Base-by-base conservation (phyloP, 2,329 filamentous ascomycete species). In the Neospermospora avenae region DNA sequence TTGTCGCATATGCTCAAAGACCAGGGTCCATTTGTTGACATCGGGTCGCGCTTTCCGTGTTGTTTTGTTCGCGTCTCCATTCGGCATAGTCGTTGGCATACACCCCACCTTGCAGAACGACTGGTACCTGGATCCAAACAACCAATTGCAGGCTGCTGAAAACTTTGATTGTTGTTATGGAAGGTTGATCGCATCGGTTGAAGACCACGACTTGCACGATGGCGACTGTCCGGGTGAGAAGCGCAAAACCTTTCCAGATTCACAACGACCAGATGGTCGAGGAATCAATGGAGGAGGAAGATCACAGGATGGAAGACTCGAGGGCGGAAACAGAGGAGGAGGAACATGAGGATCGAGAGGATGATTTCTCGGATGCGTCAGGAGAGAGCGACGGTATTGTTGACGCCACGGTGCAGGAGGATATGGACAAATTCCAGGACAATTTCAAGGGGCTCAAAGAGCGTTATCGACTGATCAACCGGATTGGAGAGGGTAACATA, bases 391-490 rank as follows among this genome's bases (percentile, higher is more conserved):
- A 90, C 54, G 80, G 82, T 25, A 75, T 78, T 14, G 80, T 91
- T 39, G 89, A 93, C 67, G 78, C 83, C 20, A 78, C 77, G 5
- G 90, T 96, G 14, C 83, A 86, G 63, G 86, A 92, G 56, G 95
- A 99, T 74, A 99, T 99, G 84, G 84, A 86, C 55, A 90, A 87
- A 67, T 85, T 99, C 59, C 87, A 93, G 68, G 81, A 85, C 57
- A 88, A 86, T 35, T 97, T 98, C 73, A 87, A 87, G 39, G 90
- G 89, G 55, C 96, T 98, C 73, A 88, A 84, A 66, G 83, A 90
- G 69, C 86, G 88, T 60, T 99, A 93, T 76, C 87, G 93, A 56
- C 77, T 99, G 57, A 95, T 99, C 73, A 97, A 97, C 76, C 88
- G 93, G 64, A 99, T 99, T 71, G 95, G 95, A 71, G 95, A 99